phyloP scores from a whole-genome alignment of 2,329 filamentous ascomycete genomes.

The Cladosporium velox region DNA sequence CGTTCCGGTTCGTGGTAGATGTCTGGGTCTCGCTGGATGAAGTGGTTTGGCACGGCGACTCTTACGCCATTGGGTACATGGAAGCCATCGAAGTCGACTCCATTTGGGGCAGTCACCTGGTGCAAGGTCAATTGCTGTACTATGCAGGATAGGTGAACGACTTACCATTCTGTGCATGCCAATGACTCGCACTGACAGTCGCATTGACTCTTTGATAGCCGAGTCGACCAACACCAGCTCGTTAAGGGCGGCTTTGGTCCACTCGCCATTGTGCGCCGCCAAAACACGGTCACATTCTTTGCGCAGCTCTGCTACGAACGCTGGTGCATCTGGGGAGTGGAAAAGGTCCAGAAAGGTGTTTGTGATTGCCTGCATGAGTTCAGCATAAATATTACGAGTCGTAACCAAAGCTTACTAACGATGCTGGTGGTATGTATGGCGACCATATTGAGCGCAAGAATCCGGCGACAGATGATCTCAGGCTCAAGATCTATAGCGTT shows the following conservation, averaged over 20 bases:
- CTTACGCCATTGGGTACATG: slow-evolving; percentile 29
- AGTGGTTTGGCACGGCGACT: slow-evolving; percentile 25
- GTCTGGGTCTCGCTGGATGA: slow-evolving; percentile 32
- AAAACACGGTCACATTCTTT: slow-evolving; percentile 29
- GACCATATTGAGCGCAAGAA: slow-evolving; percentile 30
- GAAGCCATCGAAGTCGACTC: slow-evolving; percentile 29
- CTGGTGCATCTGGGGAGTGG: slow-evolving; percentile 23
- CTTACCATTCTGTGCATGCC: slow-evolving; percentile 24
- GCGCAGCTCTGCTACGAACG: slow-evolving; percentile 27
- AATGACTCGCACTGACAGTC: slow-evolving; percentile 25
- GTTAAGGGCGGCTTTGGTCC: slow-evolving; percentile 29
- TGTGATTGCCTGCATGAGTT: slow-evolving; percentile 21
- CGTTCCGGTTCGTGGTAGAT: slow-evolving; percentile 29
- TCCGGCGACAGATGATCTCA: slow-evolving; percentile 25
- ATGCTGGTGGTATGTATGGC: slow-evolving; percentile 32
- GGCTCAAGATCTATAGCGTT: slow-evolving; percentile 24
- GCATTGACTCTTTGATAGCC: slow-evolving; percentile 35
- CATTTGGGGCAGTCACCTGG: slow-evolving; percentile 29
- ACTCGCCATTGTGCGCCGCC: slow-evolving; percentile 22
- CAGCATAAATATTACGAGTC: neutral
- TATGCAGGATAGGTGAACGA: neutral
- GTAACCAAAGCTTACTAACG: neutral
- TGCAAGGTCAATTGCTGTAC: neutral
- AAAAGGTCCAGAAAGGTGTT: slow-evolving; percentile 31
- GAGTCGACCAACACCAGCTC: slow-evolving; percentile 30